Percentiles rank a stretch among this genome's conserved stretches.
phyloP scores from a whole-genome alignment of 306 rosid genomes.

The Begonia loranthoides region DNA sequence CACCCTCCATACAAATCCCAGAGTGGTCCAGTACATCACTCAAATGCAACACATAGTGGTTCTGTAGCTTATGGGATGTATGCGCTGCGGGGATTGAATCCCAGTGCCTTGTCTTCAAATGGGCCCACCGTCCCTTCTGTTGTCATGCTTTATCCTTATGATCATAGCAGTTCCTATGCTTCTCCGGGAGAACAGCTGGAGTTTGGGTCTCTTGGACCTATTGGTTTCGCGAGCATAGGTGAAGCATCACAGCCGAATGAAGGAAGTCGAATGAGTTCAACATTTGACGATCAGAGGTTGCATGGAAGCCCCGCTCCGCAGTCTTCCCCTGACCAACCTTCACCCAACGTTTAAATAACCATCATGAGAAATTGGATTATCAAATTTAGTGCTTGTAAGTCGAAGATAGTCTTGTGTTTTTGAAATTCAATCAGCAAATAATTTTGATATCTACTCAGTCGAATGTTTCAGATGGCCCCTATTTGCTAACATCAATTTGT shows the following conservation, averaged over 20 bases:
- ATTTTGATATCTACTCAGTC: too few relatives aligned
- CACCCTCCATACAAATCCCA: conserved; percentile 38
- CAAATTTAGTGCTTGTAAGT: too few relatives aligned
- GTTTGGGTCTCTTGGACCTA: conserved; percentile 82
- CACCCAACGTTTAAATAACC: conserved; percentile 28
- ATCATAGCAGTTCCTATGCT: conserved; percentile 43
- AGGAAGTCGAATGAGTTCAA: conserved; percentile 38
- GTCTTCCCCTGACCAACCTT: conserved; percentile 79
- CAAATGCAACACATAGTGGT: conserved; percentile 38
- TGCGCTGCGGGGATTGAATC: conserved; percentile 60
- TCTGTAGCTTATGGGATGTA: conserved; percentile 69
- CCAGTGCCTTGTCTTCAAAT: conserved; percentile 51
- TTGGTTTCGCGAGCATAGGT: conserved; percentile 47
- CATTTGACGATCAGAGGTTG: conserved; percentile 65
- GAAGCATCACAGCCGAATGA: conserved; percentile 55
- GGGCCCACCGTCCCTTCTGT: conserved; percentile 67
- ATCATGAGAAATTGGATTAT: too few relatives aligned
- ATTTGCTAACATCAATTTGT: too few relatives aligned
- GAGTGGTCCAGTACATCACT: conserved; percentile 60
- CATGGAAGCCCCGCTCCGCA: conserved; percentile 49
- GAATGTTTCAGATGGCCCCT: too few relatives aligned
- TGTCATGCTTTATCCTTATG: conserved; percentile 81
- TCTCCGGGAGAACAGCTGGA: conserved; percentile 69
- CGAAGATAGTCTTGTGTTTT: too few relatives aligned
- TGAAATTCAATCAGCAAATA: too few relatives aligned